Evolutionary conservation across 2,329 filamentous ascomycete species (phyloP), one percentile per base, ranked within the genome.

Genomic region (Stromatinia cepivora): DNA sequence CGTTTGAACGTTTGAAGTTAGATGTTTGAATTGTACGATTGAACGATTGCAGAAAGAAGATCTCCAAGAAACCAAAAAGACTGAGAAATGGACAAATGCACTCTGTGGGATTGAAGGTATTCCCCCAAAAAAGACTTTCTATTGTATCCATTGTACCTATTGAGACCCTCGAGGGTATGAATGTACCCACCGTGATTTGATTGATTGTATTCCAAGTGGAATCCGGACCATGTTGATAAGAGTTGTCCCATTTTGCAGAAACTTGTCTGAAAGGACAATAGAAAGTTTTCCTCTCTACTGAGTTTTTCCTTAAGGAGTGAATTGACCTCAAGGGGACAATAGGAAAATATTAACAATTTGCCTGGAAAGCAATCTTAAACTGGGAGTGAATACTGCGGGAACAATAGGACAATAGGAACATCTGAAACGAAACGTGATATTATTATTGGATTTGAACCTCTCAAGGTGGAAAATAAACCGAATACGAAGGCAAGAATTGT

Each of bases 401-500:
- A 63, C 4, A 36, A 50, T 62, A 25, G 45, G 50, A 52, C 22
- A 50, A 50, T 50, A 39, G 31, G 36, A n/a, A 63, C 5, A 25
- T 5, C 0, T 0, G 59, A 50, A 15, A 22, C 22, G 34, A 31
- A 17, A 50, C 22, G 11, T 31, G 36, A 36, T 39, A 17, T 1
- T 50, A 52, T 39, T 52, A 39, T 20, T 39, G 46, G 50, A 2
- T 52, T 25, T 13, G 8, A 8, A 15, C 11, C 39, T 20, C 15
- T 10, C 13, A 63, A 63, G 31, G 28, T 63, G 22, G 36, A 25
- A 8, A n/a, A 22, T 34, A 25, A 63, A 63, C 22, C 15, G 45
- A 22, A 36, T 36, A 22, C 45, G 56, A 52, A 63, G 15, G 46
- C 54, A 63, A 63, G 46, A 63, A 52, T 28, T 39, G 31, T 25